phyloP scores from a whole-genome alignment of 1,139 yeast species.

The Kluyveromyces sp. region DNA sequence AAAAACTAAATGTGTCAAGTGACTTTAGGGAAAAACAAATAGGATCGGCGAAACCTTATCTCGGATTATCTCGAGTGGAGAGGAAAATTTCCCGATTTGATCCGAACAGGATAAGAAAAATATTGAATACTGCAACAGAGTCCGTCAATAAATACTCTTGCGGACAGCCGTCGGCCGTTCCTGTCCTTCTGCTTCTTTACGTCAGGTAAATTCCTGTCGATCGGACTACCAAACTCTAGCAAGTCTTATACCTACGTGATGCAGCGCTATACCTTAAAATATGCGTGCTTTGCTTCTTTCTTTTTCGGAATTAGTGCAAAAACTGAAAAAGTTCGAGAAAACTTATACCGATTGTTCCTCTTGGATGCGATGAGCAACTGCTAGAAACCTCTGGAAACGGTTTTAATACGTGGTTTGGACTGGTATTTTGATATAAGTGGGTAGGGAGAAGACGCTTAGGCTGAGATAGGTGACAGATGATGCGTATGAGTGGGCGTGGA shows the following conservation, averaged over 20 bases:
- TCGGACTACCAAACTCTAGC: neutral
- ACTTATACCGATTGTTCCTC: neutral
- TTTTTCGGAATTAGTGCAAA: neutral
- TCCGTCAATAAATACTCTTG: neutral
- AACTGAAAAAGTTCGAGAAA: neutral
- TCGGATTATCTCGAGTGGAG: neutral
- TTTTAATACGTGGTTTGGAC: neutral
- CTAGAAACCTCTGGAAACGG: neutral
- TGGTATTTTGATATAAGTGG: neutral
- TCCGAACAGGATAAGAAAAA: neutral
- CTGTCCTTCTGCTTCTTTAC: neutral
- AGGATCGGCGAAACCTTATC: no score
- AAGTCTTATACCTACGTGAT: neutral
- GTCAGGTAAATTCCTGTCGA: neutral
- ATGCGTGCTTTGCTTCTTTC: neutral
- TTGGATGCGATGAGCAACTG: neutral
- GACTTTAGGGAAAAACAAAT: no score
- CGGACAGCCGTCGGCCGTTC: neutral
- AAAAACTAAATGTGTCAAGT: neutral
- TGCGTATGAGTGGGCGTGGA: no score
- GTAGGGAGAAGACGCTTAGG: no score
- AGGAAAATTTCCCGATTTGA: no score
- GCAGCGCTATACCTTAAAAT: neutral
- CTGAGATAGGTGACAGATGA: no score
- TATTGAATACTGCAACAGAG: neutral